Conservation (phyloP, 2,329 filamentous ascomycete species). For the Tolypocladium tundrense region DNA sequence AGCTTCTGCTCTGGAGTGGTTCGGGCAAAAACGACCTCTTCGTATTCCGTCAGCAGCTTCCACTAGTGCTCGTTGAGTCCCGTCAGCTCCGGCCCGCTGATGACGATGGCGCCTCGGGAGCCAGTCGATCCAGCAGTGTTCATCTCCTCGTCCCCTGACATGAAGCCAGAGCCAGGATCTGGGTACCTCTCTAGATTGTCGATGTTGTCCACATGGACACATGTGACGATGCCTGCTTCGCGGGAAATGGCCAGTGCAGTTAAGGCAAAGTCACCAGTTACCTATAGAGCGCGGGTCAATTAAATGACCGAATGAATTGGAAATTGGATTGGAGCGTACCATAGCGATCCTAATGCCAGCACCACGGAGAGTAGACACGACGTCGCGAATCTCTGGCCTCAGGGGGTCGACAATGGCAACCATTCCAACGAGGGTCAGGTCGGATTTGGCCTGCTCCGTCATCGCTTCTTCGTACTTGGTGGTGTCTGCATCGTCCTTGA, state of each 20-base stretch:
- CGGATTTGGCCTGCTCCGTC: constrained; percentile 39
- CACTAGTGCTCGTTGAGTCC: constrained; percentile 58
- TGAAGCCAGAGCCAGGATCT: not conserved
- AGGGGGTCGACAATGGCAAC: constrained; percentile 72
- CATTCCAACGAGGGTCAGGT: constrained; percentile 61
- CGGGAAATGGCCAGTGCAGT: constrained; percentile 64
- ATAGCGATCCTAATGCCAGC: constrained; percentile 71
- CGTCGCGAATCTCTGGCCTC: constrained; percentile 58
- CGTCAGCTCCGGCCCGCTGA: constrained; percentile 57
- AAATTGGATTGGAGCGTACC: constrained; percentile 29
- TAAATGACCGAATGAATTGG: not conserved
- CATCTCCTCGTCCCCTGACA: constrained; percentile 11
- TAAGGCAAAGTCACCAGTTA: constrained; percentile 68
- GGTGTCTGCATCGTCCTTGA: constrained; percentile 31
- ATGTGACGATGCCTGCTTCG: constrained; percentile 61
- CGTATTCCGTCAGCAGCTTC: constrained; percentile 52
- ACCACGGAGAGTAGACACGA: constrained; percentile 54
- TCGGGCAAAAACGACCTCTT: constrained; percentile 64
- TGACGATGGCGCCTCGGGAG: constrained; percentile 40
- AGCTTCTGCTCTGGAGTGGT: constrained; percentile 74
- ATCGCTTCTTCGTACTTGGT: constrained; percentile 42
- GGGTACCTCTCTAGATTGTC: constrained; percentile 35
- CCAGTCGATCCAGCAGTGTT: constrained; percentile 7
- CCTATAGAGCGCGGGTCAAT: constrained; percentile 19
- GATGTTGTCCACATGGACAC: constrained; percentile 40